Base-by-base conservation (phyloP, 768 basidiomycete species). In the Xerocomellus intermedius region DNA sequence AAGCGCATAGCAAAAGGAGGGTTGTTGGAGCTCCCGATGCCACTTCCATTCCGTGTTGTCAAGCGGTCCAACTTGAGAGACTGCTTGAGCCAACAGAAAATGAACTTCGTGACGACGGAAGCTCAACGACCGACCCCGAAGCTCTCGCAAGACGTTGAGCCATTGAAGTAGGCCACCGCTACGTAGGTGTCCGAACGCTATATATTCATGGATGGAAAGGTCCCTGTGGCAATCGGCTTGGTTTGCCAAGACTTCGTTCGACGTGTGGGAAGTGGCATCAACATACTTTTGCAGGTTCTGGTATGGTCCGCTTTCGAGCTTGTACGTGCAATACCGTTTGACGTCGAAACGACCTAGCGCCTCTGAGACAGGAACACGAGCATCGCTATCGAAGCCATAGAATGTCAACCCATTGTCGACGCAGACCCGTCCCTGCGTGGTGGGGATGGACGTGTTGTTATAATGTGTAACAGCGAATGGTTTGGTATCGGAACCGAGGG, bases 61-160 rank as follows among this genome's bases (percentile, higher is more conserved):
- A 9, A 65, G 33, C 3, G 63, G 66, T 33, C 79, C 79, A 5
- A 75, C 64, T 56, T 83, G 78, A 58, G 71, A 76, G 4, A 69
- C 71, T 13, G 79, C 71, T 48, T 81, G 82, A 6, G 61, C 65
- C 2, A 82, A 21, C 0, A 82, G 67, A 0, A 67, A 50, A 52
- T 79, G 71, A 0, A 83, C 76, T 16, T 74, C 76, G 1, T 69
- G 65, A 6, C 62, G 50, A 33, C 69, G 63, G 51, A 83, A 76
- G 5, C 68, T 72, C 49, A 83, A 57, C 2, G 60, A 58, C 21
- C 70, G 65, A 6, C 70, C 67, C 2, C 69, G 68, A n/a, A 83
- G 61, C 55, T 78, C 78, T 35, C 76, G 72, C 13, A 71, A 56
- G 35, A 82, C 76, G 55, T 82, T 82, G 36, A 74, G 60, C 81